Evolutionary conservation across 2,329 filamentous ascomycete species (phyloP), one percentile per base, ranked within the genome.

Genomic region (Bertia moriformis): DNA sequence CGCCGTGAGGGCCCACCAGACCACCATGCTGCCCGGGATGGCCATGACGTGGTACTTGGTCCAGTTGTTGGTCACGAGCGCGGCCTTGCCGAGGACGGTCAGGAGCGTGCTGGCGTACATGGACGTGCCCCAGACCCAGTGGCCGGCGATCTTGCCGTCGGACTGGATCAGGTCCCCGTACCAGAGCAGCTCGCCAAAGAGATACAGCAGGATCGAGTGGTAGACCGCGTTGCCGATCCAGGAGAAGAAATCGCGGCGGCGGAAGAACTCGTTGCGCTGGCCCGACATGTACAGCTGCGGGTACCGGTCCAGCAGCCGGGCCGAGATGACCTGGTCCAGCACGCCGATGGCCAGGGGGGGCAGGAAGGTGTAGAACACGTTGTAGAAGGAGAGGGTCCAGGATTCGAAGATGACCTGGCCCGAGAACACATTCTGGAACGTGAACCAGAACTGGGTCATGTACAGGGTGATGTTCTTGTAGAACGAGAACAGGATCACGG

Each of bases 371-470:
- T 93, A 98, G 57, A 98, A 83, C 57, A 98, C 87, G 66, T 98
- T 98, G 70, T 95, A 98, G 64, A 96, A 93, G 4, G 89, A 94
- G n/a, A 98, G 67, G 0, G 88, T 95, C 93, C 91, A 98, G 10
- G 91, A 96, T 62, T 98, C 91, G 70, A 88, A 96, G 55, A 98
- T 96, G 54, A 96, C 86, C 56, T 95, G 82, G 38, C 91, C 91
- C 1, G 89, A 96, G 60, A 96, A 98, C 47, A 85, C 83, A 58
- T 98, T 98, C 72, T 94, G 86, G 66, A 98, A 98, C 0, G 87
- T 86, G 61, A 91, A 96, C 86, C 93, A 98, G 57, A 98, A 98
- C 56, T 98, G 93, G 43, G 93, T 98, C 83, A 98, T 88, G 63
- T 96, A 96, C 44, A 98, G 68, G 17, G 88, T 82, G 48, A 96